These are phyloP conservation scores for Ophiostoma pallidulum DNA, from an alignment of 2,329 filamentous ascomycete genomes.

Conservation along the genomic window DNA sequence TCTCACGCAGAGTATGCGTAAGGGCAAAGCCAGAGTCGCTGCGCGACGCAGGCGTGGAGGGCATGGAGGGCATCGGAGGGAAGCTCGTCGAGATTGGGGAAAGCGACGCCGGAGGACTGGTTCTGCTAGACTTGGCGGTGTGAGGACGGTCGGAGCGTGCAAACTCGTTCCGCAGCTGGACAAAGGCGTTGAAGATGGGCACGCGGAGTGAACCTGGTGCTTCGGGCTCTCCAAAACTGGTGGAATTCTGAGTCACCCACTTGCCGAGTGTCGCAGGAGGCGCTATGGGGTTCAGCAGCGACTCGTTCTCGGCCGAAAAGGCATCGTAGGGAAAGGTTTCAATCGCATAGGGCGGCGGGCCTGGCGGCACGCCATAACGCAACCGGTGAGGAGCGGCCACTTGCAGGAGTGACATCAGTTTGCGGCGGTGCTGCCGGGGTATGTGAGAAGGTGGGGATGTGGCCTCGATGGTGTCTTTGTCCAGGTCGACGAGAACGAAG, in stretches of 20 bases:
- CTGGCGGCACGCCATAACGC: conserved; percentile 75
- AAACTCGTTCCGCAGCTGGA: conserved; percentile 61
- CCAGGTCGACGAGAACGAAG: conserved; percentile 88
- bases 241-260: conserved; percentile 82
- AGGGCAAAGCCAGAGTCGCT: conserved; percentile 88
- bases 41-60: conserved; percentile 70
- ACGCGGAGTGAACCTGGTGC: conserved; percentile 41
- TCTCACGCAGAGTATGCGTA: conserved; percentile 79
- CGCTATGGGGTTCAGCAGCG: conserved; percentile 66
- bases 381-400: conserved; percentile 83
- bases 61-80: conserved; percentile 64
- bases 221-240: conserved; percentile 66
- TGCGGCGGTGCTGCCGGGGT: conserved; percentile 81
- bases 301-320: conserved; percentile 77
- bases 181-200: conserved; percentile 85
- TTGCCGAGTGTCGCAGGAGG: conserved; percentile 66
- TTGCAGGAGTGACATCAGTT: conserved; percentile 80
- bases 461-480: conserved; percentile 82
- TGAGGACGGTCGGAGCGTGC: conserved; percentile 64
- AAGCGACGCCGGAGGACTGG: conserved; percentile 53
- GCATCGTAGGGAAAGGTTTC: conserved; percentile 87
- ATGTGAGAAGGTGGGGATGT: conserved; percentile 68
- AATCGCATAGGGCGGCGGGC: conserved; percentile 83
- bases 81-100: conserved; percentile 75
- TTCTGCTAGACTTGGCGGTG: conserved; percentile 57